Evolutionary conservation across 495 filamentous ascomycete genomes (phyloP), one percentile per base, ranked within the genome.

Genomic region (Podospora didyma): DNA sequence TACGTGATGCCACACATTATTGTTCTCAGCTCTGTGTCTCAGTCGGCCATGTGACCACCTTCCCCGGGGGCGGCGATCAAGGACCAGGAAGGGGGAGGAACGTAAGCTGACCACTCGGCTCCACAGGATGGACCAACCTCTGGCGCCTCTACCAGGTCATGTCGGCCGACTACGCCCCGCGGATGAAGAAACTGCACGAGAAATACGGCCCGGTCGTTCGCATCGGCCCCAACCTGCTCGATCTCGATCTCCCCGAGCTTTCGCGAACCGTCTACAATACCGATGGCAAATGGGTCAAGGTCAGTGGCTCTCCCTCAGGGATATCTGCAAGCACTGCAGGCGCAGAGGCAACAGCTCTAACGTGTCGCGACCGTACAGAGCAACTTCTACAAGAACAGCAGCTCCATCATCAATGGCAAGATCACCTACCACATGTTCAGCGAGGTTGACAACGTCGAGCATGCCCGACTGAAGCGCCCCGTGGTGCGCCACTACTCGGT

Each of bases 301-400:
- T 51, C n/a, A 24, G 21, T 54, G n/a, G n/a, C n/a, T n/a, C n/a
- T n/a, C n/a, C n/a, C n/a, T n/a, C 7, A 26, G 31, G 11, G 64
- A 12, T 5, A 19, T 3, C 10, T 11, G 21, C 10, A 16, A 20
- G 7, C 20, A 17, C 19, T 11, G 1, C 9, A 21, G 1, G 24
- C 9, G 16, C 10, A 19, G 28, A 14, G n/a, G 6, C 6, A 6
- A 12, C 31, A 10, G 10, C 42, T 51, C 28, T 31, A 52, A 41
- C 21, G 9, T 9, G 9, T 52, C 12, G 6, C 31, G 16, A 11
- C 16, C 14, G 4, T 21, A n/a, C 35, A 75, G 71, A 72, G 64
- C n/a, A 67, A 73, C 48, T 76, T 77, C 19, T 78, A 76, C 64
- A 58, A 67, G 20, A 73, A 66, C 45, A 72, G 65, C 57, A 69